These are phyloP conservation scores for Citrus hindsii DNA, from an alignment of 345 rosid species.

Conservation along the genomic window DNA sequence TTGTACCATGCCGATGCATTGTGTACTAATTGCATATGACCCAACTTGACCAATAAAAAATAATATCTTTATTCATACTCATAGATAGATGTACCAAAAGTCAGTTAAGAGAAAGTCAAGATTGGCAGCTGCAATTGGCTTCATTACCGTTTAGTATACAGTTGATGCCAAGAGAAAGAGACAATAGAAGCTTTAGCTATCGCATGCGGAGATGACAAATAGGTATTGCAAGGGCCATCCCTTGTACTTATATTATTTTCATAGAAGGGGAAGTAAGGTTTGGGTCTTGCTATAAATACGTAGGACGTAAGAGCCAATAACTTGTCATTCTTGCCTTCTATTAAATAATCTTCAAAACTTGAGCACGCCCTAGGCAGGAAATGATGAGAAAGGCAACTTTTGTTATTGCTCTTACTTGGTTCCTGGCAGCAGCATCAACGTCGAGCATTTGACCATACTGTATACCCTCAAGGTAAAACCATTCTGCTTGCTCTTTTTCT, in stretches of 20 bases:
- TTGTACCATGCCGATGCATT: no score
- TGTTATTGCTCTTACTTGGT: conserved; percentile 19
- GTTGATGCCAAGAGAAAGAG: not conserved
- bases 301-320: not conserved
- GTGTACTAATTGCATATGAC: not conserved
- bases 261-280: not conserved
- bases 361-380: not conserved
- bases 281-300: conserved; percentile 1
- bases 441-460: conserved; percentile 10
- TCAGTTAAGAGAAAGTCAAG: not conserved
- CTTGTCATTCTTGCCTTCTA: not conserved
- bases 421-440: conserved; percentile 18
- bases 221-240: not conserved
- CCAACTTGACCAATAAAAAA: not conserved
- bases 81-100: not conserved
- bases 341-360: not conserved
- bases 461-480: conserved; percentile 23
- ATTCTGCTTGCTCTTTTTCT: not conserved
- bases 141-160: not conserved
- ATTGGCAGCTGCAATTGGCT: not conserved
- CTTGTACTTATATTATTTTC: not conserved
- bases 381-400: conserved; percentile 14
- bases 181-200: not conserved
- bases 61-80: not conserved
- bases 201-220: not conserved